phyloP scores from a whole-genome alignment of 2,329 filamentous ascomycete genomes.

The Leptographium galeiforme region DNA sequence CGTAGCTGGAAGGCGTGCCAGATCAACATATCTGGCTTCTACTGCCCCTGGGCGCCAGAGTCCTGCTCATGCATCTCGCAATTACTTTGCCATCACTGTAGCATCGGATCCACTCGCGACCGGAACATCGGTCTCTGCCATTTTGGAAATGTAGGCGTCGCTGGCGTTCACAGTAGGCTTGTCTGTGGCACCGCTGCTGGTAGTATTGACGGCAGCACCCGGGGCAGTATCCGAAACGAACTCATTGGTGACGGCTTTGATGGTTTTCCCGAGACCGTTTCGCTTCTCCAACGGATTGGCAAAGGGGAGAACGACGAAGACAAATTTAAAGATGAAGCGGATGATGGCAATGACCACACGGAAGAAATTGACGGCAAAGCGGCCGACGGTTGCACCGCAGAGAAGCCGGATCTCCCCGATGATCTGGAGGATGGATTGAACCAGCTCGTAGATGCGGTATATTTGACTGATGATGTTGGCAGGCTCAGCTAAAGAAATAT shows the following conservation, averaged over 20 bases:
- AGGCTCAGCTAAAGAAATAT: background rate
- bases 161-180: background rate
- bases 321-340: background rate
- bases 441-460: slow-evolving; percentile 3
- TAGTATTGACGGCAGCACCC: background rate
- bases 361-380: background rate
- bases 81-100: background rate
- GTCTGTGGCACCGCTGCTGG: background rate
- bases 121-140: background rate
- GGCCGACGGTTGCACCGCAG: background rate
- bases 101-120: background rate
- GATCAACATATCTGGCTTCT: no score
- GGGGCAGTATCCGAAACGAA: no score
- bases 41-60: background rate
- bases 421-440: slow-evolving; percentile 2
- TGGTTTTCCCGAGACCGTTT: background rate
- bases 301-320: slow-evolving; percentile 4
- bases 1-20: no score
- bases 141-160: background rate
- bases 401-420: slow-evolving; percentile 3
- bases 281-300: background rate
- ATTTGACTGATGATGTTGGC: slow-evolving; percentile 1
- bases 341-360: background rate
- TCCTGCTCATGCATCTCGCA: no score
- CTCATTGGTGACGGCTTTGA: background rate